Evolutionary conservation across 805 yeast species (phyloP).

Genomic region (Metschnikowia amazonensis): DNA sequence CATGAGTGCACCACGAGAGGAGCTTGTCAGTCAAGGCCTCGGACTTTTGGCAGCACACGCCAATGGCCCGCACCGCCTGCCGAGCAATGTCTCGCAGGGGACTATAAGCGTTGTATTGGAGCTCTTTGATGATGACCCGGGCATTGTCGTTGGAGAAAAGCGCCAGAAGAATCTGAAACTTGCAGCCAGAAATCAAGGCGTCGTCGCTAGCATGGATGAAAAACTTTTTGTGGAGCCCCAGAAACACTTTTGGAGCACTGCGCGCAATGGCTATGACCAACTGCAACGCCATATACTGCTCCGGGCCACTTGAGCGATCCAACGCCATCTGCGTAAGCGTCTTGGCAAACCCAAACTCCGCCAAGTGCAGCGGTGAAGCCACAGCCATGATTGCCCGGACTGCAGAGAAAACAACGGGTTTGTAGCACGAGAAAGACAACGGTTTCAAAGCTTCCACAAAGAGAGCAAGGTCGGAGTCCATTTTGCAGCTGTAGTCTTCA

Average conservation of each 20-base stretch:
- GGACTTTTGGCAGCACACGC: conserved; percentile 51
- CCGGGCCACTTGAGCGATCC: conserved; percentile 22
- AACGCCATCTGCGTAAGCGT: conserved; percentile 46
- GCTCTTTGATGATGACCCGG: conserved; percentile 51
- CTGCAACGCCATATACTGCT: conserved; percentile 39
- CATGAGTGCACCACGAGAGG: conserved; percentile 59
- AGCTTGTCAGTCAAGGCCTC: conserved; percentile 50
- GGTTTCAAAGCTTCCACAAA: conserved; percentile 47
- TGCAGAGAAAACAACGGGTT: conserved; percentile 58
- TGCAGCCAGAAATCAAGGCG: conserved; percentile 42
- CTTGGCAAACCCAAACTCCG: conserved; percentile 45
- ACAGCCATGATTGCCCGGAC: conserved; percentile 54
- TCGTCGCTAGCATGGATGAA: conserved; percentile 56
- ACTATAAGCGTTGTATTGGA: conserved; percentile 52
- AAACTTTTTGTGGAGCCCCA: conserved; percentile 43
- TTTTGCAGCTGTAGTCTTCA: conserved; percentile 31
- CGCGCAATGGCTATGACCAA: conserved; percentile 29
- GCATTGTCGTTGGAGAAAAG: conserved; percentile 55
- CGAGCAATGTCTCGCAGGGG: conserved; percentile 24
- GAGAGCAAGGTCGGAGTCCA: conserved; percentile 55
- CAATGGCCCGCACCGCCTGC: conserved; percentile 59
- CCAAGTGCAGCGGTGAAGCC: conserved; percentile 53
- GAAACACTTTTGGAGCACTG: conserved; percentile 22
- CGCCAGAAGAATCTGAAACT: conserved; percentile 57
- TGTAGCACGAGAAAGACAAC: conserved; percentile 50